These are phyloP conservation scores for Phlegmacium glaucopus DNA, from an alignment of 768 basidiomycete genomes.

Conservation along the genomic window DNA sequence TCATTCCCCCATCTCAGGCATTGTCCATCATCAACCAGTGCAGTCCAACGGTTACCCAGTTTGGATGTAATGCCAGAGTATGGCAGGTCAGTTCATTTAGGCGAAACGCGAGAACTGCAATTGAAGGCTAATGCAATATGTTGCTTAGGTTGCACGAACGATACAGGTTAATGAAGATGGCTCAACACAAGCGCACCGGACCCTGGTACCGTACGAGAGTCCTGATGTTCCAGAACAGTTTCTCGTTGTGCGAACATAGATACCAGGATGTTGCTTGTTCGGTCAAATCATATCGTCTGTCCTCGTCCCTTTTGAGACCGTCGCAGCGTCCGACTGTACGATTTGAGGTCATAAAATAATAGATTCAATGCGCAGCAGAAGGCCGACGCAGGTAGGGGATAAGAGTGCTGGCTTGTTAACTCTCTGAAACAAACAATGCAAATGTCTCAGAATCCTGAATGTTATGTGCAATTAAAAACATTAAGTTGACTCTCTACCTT, in stretches of 20 bases:
- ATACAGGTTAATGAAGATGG: constrained; percentile 37
- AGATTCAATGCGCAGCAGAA: no score
- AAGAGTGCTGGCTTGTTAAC: no score
- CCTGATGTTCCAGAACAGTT: constrained; percentile 73
- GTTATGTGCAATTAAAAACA: no score
- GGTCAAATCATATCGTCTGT: no score
- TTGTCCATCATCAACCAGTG: constrained; percentile 47
- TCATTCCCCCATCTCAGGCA: constrained; percentile 33
- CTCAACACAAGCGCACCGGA: constrained; percentile 26
- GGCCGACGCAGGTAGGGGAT: no score
- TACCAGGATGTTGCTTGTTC: not conserved
- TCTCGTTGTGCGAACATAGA: constrained; percentile 56
- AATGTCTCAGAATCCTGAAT: no score
- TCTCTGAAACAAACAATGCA: no score
- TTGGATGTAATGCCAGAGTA: constrained; percentile 67
- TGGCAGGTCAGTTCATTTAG: constrained; percentile 54
- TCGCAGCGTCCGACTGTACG: no score
- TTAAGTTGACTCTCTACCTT: no score
- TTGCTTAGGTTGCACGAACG: constrained; percentile 42
- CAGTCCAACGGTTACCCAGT: constrained; percentile 47
- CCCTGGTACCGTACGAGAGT: constrained; percentile 50
- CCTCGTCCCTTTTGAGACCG: no score
- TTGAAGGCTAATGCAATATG: not conserved
- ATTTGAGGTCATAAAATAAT: no score
- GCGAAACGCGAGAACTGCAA: not conserved